Evolutionary conservation across 2,329 filamentous ascomycete species (phyloP), one percentile per base, ranked within the genome.

Genomic region (Arachnomyces sp.): DNA sequence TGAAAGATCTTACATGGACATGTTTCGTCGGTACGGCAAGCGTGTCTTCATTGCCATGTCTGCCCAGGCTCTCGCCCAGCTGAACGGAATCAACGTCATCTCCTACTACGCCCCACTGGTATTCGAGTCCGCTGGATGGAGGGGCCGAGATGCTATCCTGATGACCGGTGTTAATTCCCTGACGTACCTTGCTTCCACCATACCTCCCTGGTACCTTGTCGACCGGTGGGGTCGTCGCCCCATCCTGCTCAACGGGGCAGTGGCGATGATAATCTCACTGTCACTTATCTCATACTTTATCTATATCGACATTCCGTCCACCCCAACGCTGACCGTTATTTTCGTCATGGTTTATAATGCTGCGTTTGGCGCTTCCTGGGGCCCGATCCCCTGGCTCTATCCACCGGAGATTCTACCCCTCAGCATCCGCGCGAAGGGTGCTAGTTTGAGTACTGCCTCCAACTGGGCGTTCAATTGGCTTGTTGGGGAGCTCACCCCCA

Each of bases 381-480:
- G 92, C 13, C 92, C 92, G 1, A 94, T 98, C 46, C 92, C 92
- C 7, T 98, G 92, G 92, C 71, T 98, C 12, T 96, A 96, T 61
- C 92, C 92, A 11, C 92, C 92, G n/a, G 92, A 98, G 72, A 98
- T 98, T 66, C 73, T 98, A 32, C 92, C 92, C 3, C 72, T 98
- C 45, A 95, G 88, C 70, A 95, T 96, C 59, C 82, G 92, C 55
- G 94, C 90, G 44, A 96, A 96, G 72, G 92, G 92, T 45, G 90
- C 92, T 39, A 94, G 88, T 74, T 66, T 98, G 60, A 95, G 90
- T 45, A 96, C 92, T 2, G 92, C 92, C 13, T 82, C 89, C 25
- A 98, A 98, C 60, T 98, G 92, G 92, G 88, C 90, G 1, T 94
- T 92, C 66, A 98, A 98, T 66, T 98, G 88, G 84, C 71, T 96